Conservation (phyloP, 2,329 filamentous ascomycete species). For the Aspergillus ochraceus region DNA sequence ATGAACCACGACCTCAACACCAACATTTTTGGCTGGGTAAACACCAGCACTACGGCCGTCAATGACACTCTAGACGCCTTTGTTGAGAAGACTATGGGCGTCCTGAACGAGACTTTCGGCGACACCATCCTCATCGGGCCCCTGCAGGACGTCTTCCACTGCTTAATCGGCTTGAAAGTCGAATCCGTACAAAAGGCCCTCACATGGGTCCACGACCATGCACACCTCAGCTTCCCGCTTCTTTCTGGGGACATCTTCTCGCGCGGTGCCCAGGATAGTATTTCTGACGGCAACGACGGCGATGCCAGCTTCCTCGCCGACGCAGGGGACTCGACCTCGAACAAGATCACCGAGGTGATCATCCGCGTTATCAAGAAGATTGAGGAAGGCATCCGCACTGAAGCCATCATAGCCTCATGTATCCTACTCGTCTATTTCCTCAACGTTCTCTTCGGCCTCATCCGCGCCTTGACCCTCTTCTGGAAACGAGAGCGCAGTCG, state of each 20-base stretch:
- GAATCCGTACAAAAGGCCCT: constrained; percentile 80
- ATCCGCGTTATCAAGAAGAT: constrained; percentile 68
- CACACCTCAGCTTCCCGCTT: constrained; percentile 75
- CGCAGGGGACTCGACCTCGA: constrained; percentile 69
- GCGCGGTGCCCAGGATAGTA: constrained; percentile 65
- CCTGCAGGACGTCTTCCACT: constrained; percentile 77
- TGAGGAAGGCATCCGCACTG: constrained; percentile 66
- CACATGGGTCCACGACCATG: constrained; percentile 90
- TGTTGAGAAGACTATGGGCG: constrained; percentile 71
- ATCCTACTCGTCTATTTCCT: constrained; percentile 77
- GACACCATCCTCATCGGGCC: constrained; percentile 77
- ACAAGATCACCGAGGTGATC: constrained; percentile 79
- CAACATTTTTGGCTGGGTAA: constrained; percentile 84
- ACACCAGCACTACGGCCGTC: constrained; percentile 75
- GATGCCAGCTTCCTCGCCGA: constrained; percentile 75
- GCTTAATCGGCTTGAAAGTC: constrained; percentile 85
- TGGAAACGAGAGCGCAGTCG: constrained; percentile 59
- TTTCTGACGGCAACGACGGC: constrained; percentile 43
- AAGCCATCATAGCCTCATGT: constrained; percentile 75
- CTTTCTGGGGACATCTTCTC: constrained; percentile 82
- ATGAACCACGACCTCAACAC: constrained; percentile 75
- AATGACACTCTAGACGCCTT: constrained; percentile 85
- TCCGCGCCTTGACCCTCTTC: constrained; percentile 65
- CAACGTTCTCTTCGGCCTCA: constrained; percentile 71
- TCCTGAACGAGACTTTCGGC: constrained; percentile 76